These are phyloP conservation scores for Crassisporium funariophilum DNA, from an alignment of 768 basidiomycete species.

Conservation along the genomic window DNA sequence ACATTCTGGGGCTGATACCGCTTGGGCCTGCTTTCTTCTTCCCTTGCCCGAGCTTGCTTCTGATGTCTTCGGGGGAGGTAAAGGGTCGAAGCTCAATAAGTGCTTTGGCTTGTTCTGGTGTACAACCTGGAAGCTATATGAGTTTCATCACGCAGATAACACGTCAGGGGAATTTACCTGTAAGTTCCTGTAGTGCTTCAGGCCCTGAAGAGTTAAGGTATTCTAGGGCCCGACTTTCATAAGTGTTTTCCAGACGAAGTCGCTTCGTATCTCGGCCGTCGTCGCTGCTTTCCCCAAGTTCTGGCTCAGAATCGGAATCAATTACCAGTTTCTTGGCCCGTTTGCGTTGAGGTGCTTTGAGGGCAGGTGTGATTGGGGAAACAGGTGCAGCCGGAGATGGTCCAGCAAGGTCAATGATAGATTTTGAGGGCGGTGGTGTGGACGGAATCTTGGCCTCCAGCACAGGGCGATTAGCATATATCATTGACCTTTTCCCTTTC, in stretches of 20 bases:
- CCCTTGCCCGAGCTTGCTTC: slow-evolving; percentile 75
- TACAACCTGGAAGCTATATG: slow-evolving; percentile 58
- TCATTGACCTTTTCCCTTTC: slow-evolving; percentile 81
- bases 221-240: slow-evolving; percentile 56
- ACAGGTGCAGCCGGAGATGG: slow-evolving; percentile 34
- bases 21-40: slow-evolving; percentile 82
- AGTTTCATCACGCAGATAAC: slow-evolving; percentile 1
- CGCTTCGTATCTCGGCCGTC: slow-evolving; percentile 36
- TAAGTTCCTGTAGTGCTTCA: slow-evolving; percentile 73
- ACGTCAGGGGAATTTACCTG: slow-evolving; percentile 48
- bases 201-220: slow-evolving; percentile 67
- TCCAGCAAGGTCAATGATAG: slow-evolving; percentile 37
- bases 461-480: slow-evolving; percentile 68
- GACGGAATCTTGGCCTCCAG: slow-evolving; percentile 44
- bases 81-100: slow-evolving; percentile 85
- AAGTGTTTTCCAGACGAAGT: slow-evolving; percentile 33
- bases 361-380: slow-evolving; percentile 40
- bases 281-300: slow-evolving; percentile 46
- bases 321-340: slow-evolving; percentile 62
- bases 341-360: slow-evolving; percentile 46
- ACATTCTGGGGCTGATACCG: slow-evolving; percentile 87
- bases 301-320: slow-evolving; percentile 66
- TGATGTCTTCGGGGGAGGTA: slow-evolving; percentile 71
- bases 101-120: slow-evolving; percentile 73
- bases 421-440: slow-evolving; percentile 45